phyloP scores from a whole-genome alignment of 2,329 filamentous ascomycete genomes.

The Trichoderma cornu-damae region DNA sequence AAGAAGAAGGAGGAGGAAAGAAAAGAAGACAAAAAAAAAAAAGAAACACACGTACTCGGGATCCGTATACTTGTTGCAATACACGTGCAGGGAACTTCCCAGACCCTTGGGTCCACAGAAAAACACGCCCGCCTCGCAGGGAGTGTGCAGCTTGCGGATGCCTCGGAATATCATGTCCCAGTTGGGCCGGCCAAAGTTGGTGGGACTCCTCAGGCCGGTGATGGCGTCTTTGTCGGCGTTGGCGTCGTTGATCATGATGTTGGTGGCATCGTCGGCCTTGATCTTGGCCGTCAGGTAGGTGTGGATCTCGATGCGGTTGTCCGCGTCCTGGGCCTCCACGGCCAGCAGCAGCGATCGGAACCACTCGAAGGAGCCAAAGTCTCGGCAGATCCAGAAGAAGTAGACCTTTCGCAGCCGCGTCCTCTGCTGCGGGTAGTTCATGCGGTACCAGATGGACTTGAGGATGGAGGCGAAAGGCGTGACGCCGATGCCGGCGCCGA shows the following conservation, averaged over 20 bases:
- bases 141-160: constrained; percentile 71
- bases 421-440: constrained; percentile 79
- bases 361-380: constrained; percentile 87
- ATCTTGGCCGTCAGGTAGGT: constrained; percentile 85
- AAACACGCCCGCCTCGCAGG: constrained; percentile 71
- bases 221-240: constrained; percentile 81
- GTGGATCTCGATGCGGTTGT: constrained; percentile 82
- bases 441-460: constrained; percentile 90
- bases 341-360: constrained; percentile 78
- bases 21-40: not conserved
- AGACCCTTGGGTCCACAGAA: constrained; percentile 81
- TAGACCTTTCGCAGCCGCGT: constrained; percentile 80
- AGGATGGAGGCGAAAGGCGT: constrained; percentile 84
- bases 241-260: constrained; percentile 90
- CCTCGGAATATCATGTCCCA: constrained; percentile 88
- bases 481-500: constrained; percentile 76
- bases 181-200: constrained; percentile 80
- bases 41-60: constrained; percentile 54
- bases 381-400: constrained; percentile 89
- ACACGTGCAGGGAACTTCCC: constrained; percentile 71
- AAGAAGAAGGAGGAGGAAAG: too few species aligned
- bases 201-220: constrained; percentile 73
- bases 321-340: constrained; percentile 80
- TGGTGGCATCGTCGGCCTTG: constrained; percentile 78
- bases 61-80: constrained; percentile 84